Conservation (phyloP, 2,329 filamentous ascomycete species). For the Periconia sp. region DNA sequence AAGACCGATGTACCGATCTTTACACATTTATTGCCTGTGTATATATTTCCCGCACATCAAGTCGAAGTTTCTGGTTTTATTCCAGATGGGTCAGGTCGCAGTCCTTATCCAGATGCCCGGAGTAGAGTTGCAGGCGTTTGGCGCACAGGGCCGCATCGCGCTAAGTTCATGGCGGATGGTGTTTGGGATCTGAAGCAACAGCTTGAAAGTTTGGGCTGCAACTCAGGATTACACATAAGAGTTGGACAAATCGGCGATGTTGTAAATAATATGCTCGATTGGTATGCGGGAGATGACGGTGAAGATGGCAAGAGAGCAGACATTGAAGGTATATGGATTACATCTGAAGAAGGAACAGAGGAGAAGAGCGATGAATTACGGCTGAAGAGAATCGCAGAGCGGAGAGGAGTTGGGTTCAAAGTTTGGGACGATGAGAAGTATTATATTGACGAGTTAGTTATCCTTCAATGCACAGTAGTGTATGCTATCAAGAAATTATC, state of each 20-base stretch:
- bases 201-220: constrained; percentile 65
- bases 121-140: constrained; percentile 72
- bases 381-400: constrained; percentile 60
- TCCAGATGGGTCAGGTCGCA: constrained; percentile 45
- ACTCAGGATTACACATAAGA: constrained; percentile 62
- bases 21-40: constrained; percentile 69
- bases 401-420: constrained; percentile 64
- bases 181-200: constrained; percentile 74
- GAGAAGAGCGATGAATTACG: constrained; percentile 69
- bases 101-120: constrained; percentile 71
- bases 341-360: constrained; percentile 71
- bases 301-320: constrained; percentile 39
- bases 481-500: too few relatives aligned
- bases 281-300: constrained; percentile 34
- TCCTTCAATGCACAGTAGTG: neutral
- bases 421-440: constrained; percentile 79
- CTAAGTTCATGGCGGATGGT: constrained; percentile 73
- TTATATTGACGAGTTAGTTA: constrained; percentile 74
- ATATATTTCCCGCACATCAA: constrained; percentile 72
- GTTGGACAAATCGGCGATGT: constrained; percentile 68
- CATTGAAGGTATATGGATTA: constrained; percentile 75
- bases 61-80: constrained; percentile 78
- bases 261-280: constrained; percentile 62
- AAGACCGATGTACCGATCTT: constrained; percentile 27
- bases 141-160: constrained; percentile 75